phyloP scores from a whole-genome alignment of 805 yeast species.

The Pichia kluyveri region DNA sequence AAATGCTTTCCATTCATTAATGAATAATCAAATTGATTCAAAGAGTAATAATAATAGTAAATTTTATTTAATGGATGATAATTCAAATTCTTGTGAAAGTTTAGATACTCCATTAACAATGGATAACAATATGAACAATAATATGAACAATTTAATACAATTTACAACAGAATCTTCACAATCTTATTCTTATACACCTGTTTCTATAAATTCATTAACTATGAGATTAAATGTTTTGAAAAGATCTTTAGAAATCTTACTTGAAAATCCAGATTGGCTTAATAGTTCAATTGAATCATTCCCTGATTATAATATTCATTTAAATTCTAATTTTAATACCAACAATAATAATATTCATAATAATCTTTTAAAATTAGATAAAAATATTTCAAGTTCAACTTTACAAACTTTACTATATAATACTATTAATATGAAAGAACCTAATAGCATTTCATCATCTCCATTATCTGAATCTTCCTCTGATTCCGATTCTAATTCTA shows the following conservation, averaged over 20 bases:
- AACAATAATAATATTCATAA: background rate
- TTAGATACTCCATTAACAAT: background rate
- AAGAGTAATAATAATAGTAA: conserved; percentile 4
- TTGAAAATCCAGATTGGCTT: conserved; percentile 46
- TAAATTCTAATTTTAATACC: background rate
- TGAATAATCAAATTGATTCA: conserved; percentile 4
- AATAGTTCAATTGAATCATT: conserved; percentile 18
- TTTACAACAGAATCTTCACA: conserved; percentile 77
- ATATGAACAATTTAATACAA: conserved; percentile 23
- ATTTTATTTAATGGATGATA: conserved; percentile 10
- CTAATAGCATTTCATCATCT: background rate
- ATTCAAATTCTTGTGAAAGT: conserved; percentile 8
- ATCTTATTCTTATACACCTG: conserved; percentile 75
- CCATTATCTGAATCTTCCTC: too few relatives aligned
- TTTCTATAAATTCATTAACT: conserved; percentile 74
- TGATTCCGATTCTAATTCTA: too few relatives aligned
- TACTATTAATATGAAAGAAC: background rate
- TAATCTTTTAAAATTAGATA: conserved; percentile 25
- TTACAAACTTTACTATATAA: conserved; percentile 35
- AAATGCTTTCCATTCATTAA: conserved; percentile 5
- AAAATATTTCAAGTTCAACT: conserved; percentile 39
- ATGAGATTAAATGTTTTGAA: conserved; percentile 66
- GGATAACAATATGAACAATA: background rate
- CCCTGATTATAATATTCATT: conserved; percentile 3
- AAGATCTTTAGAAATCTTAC: conserved; percentile 64